These are phyloP conservation scores for Centella asiatica DNA, from an alignment of 129 eudicot species.

Conservation along the genomic window DNA sequence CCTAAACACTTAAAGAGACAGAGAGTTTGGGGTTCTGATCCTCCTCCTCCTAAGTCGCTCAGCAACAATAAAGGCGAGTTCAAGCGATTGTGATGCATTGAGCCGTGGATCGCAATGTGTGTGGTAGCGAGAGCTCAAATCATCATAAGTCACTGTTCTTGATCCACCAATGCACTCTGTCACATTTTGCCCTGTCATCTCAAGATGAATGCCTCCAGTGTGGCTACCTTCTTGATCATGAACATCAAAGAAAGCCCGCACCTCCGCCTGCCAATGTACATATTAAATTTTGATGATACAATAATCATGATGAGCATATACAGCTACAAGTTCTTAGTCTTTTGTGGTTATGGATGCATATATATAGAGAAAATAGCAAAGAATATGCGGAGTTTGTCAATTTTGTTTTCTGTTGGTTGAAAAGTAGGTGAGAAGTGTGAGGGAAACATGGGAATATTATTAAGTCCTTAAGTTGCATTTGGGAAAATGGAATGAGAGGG, in stretches of 20 bases:
- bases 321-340: too few relatives aligned
- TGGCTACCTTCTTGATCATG: slow-evolving; percentile 74
- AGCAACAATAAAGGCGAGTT: slow-evolving; percentile 50
- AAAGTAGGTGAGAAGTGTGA: too few relatives aligned
- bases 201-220: slow-evolving; percentile 61
- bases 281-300: background rate
- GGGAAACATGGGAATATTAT: too few relatives aligned
- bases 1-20: slow-evolving; percentile 20
- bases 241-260: slow-evolving; percentile 69
- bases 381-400: too few relatives aligned
- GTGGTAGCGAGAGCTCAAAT: slow-evolving; percentile 59
- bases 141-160: slow-evolving; percentile 51
- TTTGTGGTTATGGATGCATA: too few relatives aligned
- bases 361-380: too few relatives aligned
- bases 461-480: too few relatives aligned
- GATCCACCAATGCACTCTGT: slow-evolving; percentile 68
- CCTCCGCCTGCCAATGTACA: slow-evolving; percentile 44
- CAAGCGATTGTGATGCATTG: slow-evolving; percentile 59
- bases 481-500: too few relatives aligned
- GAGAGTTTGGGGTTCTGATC: slow-evolving; percentile 26
- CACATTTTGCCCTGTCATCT: slow-evolving; percentile 68
- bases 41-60: slow-evolving; percentile 55
- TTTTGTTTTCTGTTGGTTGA: too few relatives aligned
- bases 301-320: too few relatives aligned
- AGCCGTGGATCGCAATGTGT: slow-evolving; percentile 68